phyloP scores from a whole-genome alignment of 805 yeast species.

The Ogataea philodendri region DNA sequence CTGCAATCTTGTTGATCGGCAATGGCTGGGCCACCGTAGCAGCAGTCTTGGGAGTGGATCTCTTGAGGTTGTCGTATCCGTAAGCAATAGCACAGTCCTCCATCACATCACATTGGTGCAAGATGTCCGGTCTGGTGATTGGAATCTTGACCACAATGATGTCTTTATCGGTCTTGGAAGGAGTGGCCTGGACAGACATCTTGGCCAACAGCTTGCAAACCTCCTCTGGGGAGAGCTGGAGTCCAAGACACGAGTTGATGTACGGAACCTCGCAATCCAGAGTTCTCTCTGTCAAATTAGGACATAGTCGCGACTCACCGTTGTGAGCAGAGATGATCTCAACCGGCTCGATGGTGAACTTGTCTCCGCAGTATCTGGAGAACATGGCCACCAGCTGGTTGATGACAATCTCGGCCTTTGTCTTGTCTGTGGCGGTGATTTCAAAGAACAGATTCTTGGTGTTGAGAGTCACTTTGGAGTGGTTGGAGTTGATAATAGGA shows the following conservation, averaged over 20 bases:
- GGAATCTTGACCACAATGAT: slow-evolving; percentile 73
- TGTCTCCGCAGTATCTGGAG: slow-evolving; percentile 76
- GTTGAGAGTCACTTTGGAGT: slow-evolving; percentile 78
- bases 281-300: slow-evolving; percentile 64
- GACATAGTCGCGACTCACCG: slow-evolving; percentile 69
- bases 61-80: slow-evolving; percentile 86
- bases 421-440: slow-evolving; percentile 90
- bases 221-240: slow-evolving; percentile 64
- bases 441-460: slow-evolving; percentile 91
- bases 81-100: slow-evolving; percentile 97
- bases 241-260: slow-evolving; percentile 92
- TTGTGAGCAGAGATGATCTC: slow-evolving; percentile 81
- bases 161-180: slow-evolving; percentile 45
- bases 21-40: slow-evolving; percentile 83
- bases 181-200: slow-evolving; percentile 74
- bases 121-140: slow-evolving; percentile 90
- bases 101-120: slow-evolving; percentile 97
- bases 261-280: slow-evolving; percentile 76
- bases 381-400: slow-evolving; percentile 95
- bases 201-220: slow-evolving; percentile 66
- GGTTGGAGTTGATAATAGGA: slow-evolving; percentile 93
- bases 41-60: slow-evolving; percentile 73
- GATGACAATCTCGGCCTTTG: slow-evolving; percentile 90
- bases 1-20: slow-evolving; percentile 87
- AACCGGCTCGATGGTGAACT: slow-evolving; percentile 89